Conservation (phyloP, 2,329 filamentous ascomycete species). For the Pezicula radicicola region DNA sequence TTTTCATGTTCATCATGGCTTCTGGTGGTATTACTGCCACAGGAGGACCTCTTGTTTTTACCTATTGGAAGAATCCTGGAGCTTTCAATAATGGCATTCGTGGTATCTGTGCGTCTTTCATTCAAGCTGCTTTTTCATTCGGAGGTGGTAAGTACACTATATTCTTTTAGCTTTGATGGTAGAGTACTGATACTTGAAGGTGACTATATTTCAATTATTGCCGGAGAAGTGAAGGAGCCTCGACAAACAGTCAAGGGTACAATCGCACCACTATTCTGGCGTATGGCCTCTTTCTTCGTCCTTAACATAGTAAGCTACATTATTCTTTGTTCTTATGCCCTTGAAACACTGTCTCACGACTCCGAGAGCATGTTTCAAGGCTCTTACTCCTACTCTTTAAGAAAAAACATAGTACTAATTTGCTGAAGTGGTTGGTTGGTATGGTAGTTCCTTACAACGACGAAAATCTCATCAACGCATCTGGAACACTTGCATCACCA, state of each 20-base stretch:
- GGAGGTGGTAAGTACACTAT: slow-evolving; percentile 35
- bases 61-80: slow-evolving; percentile 47
- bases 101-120: slow-evolving; percentile 68
- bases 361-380: no score
- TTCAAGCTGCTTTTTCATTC: slow-evolving; percentile 53
- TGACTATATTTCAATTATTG: slow-evolving; percentile 47
- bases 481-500: slow-evolving; percentile 28
- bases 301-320: no score
- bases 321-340: no score
- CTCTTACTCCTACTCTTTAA: no score
- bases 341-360: no score
- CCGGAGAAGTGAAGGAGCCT: slow-evolving; percentile 51
- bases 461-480: slow-evolving; percentile 44
- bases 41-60: slow-evolving; percentile 24
- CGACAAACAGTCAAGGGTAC: slow-evolving; percentile 51
- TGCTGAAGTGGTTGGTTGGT: slow-evolving; percentile 53
- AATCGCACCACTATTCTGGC: slow-evolving; percentile 59
- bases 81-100: slow-evolving; percentile 34
- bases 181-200: not conserved
- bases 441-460: slow-evolving; percentile 63
- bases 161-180: not conserved
- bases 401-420: no score
- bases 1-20: not conserved
- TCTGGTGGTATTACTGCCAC: not conserved
- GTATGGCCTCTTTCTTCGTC: slow-evolving; percentile 57